Conservation (phyloP, 75 land plant genomes). For the Selaginella moellendorffii region DNA sequence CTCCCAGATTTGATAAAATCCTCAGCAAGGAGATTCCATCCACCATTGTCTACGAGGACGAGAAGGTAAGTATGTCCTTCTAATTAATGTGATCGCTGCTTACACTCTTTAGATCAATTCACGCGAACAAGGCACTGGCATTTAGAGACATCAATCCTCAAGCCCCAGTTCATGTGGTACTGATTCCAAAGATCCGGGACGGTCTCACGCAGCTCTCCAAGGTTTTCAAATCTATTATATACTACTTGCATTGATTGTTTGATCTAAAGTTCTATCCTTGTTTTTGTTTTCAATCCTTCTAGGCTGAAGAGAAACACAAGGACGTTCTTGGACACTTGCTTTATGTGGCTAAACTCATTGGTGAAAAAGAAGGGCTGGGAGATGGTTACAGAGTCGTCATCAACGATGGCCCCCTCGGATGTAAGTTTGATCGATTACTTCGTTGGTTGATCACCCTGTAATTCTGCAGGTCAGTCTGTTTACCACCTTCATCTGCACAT, state of each 20-base stretch:
- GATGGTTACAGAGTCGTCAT: slow-evolving; percentile 80
- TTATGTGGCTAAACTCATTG: slow-evolving; percentile 55
- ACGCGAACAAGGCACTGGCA: slow-evolving; percentile 43
- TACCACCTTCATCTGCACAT: slow-evolving; percentile 96
- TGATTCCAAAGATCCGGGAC: slow-evolving; percentile 80
- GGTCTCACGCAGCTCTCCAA: slow-evolving; percentile 80
- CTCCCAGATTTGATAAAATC: slow-evolving; percentile 82
- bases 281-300: too few relatives aligned
- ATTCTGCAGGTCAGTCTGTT: slow-evolving; percentile 74
- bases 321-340: slow-evolving; percentile 76
- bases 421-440: slow-evolving; percentile 29
- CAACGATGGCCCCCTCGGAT: slow-evolving; percentile 68
- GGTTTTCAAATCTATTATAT: slow-evolving; percentile 32
- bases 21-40: slow-evolving; percentile 80
- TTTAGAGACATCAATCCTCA: slow-evolving; percentile 83
- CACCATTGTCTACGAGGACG: slow-evolving; percentile 78
- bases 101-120: slow-evolving; percentile 13
- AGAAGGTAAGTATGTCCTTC: slow-evolving; percentile 30
- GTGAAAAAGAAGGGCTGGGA: slow-evolving; percentile 66
- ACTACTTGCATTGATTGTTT: slow-evolving; percentile 5
- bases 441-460: not conserved
- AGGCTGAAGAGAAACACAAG: slow-evolving; percentile 70
- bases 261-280: not conserved
- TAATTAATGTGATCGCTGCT: not conserved
- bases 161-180: slow-evolving; percentile 82